phyloP scores from a whole-genome alignment of 345 rosid genomes.

The sweet orange (Citrus sinensis) region DVS_A1.0 CM039162.1:18886501-18887000 shows the following conservation, averaged over 20 bases:
- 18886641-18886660: too few species aligned
- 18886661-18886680: too few species aligned
- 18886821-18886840: neutral
- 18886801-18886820: too few species aligned
- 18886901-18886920: neutral
- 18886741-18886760: too few species aligned
- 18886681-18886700: too few species aligned
- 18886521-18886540: constrained; percentile 53
- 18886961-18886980: neutral
- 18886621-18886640: too few species aligned
- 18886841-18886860: neutral
- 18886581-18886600: neutral
- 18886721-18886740: too few species aligned
- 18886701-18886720: too few species aligned
- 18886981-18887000: neutral
- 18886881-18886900: neutral
- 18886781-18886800: too few species aligned
- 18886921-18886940: neutral
- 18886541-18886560: constrained; percentile 64
- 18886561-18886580: constrained; percentile 21
- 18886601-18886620: too few species aligned
- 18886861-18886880: neutral
- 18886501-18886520: constrained; percentile 43
- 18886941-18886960: neutral
- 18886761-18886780: too few species aligned